phyloP scores from a whole-genome alignment of 192 early-diverging fungal species.

The Backusella macrospora region DNA sequence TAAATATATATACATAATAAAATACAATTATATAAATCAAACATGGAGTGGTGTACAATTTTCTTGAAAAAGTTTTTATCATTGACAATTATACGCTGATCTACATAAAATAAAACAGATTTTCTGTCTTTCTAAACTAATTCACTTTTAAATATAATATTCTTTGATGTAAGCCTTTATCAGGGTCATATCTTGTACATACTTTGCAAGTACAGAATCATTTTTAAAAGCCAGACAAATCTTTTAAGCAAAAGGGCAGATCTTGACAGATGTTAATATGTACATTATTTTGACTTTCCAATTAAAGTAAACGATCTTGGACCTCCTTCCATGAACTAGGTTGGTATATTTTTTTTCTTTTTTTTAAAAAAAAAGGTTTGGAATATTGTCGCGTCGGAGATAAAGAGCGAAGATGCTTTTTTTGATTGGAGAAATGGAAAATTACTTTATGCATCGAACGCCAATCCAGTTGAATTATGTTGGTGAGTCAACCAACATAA shows the following conservation, averaged over 20 bases:
- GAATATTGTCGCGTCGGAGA: not conserved
- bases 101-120: too few relatives aligned
- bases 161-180: too few relatives aligned
- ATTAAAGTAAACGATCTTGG: not conserved
- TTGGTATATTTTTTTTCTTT: not conserved
- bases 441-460: slow-evolving; percentile 11
- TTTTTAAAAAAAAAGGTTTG: not conserved
- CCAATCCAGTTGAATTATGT: slow-evolving; percentile 11
- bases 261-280: not conserved
- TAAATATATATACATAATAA: too few relatives aligned
- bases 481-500: slow-evolving; percentile 8
- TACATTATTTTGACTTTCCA: not conserved
- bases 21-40: too few relatives aligned
- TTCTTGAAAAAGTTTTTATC: too few relatives aligned
- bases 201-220: too few relatives aligned
- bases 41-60: too few relatives aligned
- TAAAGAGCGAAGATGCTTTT: not conserved
- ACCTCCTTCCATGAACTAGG: not conserved
- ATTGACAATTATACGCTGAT: too few relatives aligned
- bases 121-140: too few relatives aligned
- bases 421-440: not conserved
- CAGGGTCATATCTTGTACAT: too few relatives aligned
- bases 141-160: too few relatives aligned
- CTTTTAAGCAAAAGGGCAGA: not conserved
- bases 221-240: not conserved